A percentile compares a stretch with the other conserved stretches of the same genome.
These are phyloP conservation scores for Cryptococcus floricola DNA, from an alignment of 1,284 basidiomycete genomes.

Conservation along the genomic window DNA sequence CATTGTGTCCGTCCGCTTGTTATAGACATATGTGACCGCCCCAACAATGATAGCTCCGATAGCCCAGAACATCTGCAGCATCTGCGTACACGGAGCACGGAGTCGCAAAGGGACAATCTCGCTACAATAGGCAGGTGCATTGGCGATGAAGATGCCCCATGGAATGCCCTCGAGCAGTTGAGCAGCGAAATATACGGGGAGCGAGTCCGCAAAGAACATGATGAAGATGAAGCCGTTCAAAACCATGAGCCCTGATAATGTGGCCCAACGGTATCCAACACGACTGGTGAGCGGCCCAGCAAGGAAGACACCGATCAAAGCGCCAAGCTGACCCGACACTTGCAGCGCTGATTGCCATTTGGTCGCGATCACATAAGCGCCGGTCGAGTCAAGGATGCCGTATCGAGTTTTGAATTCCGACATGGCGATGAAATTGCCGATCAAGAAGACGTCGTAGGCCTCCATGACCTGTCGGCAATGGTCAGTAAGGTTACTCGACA, in stretches of 20 bases:
- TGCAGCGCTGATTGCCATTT: constrained; percentile 35
- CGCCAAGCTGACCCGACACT: constrained; percentile 30
- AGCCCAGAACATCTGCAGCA: constrained; percentile 40
- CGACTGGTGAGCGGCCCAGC: constrained; percentile 35
- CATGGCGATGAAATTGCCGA: constrained; percentile 33
- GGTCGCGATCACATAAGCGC: constrained; percentile 21
- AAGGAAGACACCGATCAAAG: constrained; percentile 40
- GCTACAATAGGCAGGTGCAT: constrained; percentile 27
- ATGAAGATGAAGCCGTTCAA: constrained; percentile 25
- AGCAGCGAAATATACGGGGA: constrained; percentile 29
- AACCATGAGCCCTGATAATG: constrained; percentile 20
- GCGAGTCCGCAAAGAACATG: constrained; percentile 31
- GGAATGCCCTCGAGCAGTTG: constrained; percentile 31
- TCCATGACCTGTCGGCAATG: constrained; percentile 26
- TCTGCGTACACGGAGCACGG: constrained; percentile 27
- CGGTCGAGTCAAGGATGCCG: constrained; percentile 17
- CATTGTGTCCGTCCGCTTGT: constrained; percentile 7
- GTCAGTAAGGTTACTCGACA: neutral
- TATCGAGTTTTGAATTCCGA: constrained; percentile 11
- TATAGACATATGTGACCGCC: constrained; percentile 29
- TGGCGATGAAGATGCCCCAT: constrained; percentile 37
- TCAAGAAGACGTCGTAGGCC: constrained; percentile 34
- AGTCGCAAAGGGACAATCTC: constrained; percentile 35
- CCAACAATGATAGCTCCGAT: constrained; percentile 40
- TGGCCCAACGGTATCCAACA: constrained; percentile 36